phyloP scores from a whole-genome alignment of 78 protist species.

The Isochrysis galbana region DNA sequence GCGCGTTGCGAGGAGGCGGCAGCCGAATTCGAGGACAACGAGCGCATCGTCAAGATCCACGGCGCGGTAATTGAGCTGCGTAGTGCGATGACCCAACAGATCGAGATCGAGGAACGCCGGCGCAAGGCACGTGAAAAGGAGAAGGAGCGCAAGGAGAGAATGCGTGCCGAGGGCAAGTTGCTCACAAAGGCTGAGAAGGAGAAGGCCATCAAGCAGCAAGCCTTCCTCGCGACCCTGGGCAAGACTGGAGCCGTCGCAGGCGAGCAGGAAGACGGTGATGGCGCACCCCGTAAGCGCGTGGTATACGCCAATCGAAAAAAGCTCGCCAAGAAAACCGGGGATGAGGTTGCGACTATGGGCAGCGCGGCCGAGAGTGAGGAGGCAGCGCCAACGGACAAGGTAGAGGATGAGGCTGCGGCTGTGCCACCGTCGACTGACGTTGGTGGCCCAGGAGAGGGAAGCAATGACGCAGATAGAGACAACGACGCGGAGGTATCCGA shows the following conservation, averaged over 20 bases:
- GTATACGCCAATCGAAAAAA: background rate
- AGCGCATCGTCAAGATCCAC: background rate
- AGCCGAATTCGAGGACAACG: background rate
- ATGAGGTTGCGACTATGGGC: background rate
- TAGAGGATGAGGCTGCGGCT: background rate
- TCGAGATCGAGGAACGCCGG: background rate
- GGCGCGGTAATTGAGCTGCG: background rate
- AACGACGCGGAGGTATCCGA: background rate
- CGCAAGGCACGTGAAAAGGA: background rate
- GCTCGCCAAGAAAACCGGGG: background rate
- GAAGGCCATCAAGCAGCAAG: background rate
- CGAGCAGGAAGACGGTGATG: background rate
- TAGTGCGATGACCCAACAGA: too few species aligned
- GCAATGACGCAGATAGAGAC: slow-evolving; percentile 22
- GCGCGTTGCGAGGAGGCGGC: background rate
- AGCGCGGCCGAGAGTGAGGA: background rate
- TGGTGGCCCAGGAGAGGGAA: too few species aligned
- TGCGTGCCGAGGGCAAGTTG: background rate
- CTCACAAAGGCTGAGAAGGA: background rate
- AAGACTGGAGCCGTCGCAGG: background rate
- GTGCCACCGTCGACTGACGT: too few species aligned
- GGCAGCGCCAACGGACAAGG: slow-evolving; percentile 3
- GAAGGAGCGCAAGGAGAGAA: slow-evolving; percentile 14
- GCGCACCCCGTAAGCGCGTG: background rate
- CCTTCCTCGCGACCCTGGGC: slow-evolving; percentile 20